Evolutionary conservation across 1,139 yeast species (phyloP).

Genomic region (Pichia norvegensis): DNA sequence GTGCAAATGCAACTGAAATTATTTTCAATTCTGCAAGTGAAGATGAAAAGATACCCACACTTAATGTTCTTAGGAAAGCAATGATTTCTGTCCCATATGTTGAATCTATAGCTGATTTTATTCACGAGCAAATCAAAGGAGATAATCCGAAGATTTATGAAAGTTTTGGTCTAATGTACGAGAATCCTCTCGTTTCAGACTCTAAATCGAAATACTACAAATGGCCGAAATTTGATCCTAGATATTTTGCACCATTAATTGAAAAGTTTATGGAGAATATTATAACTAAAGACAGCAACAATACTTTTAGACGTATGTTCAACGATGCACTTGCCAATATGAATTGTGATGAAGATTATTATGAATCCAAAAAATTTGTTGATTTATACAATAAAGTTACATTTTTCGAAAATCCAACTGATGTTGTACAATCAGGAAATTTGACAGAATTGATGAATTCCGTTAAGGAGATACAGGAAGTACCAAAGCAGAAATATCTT

Average conservation of each 20-base stretch:
- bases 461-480: not conserved
- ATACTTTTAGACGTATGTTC: conserved; percentile 2
- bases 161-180: conserved; percentile 5
- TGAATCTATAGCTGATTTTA: conserved; percentile 1
- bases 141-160: conserved; percentile 1
- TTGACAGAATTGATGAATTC: not conserved
- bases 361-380: not conserved
- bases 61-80: conserved; percentile 2
- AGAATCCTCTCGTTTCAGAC: conserved; percentile 1
- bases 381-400: conserved; percentile 3
- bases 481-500: not conserved
- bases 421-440: not conserved
- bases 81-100: conserved; percentile 4
- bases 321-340: conserved; percentile 6
- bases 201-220: conserved; percentile 1
- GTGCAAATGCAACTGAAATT: not conserved
- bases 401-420: not conserved
- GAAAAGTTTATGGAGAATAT: conserved; percentile 5
- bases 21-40: conserved; percentile 1
- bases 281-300: conserved; percentile 4
- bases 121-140: not conserved
- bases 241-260: conserved; percentile 7
- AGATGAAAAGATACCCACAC: not conserved
- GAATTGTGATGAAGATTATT: not conserved
- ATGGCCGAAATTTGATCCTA: conserved; percentile 11